Evolutionary conservation across 257 asterid genomes (phyloP), one percentile per base, ranked within the genome.

Genomic region (Fraxinus excelsior): DNA sequence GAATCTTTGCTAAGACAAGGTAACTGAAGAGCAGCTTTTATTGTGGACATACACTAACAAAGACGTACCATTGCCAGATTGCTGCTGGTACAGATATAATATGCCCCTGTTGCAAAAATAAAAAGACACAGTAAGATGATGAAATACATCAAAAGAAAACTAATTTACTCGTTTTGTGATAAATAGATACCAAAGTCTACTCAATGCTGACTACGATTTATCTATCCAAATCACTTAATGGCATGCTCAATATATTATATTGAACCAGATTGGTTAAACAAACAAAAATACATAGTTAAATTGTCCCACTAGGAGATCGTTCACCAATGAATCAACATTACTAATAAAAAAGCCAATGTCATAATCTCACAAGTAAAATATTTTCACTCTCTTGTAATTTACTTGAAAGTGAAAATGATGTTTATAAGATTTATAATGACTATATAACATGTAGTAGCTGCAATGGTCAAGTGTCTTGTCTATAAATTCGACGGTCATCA

Each of bases 31-130:
- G 75, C 13, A 53, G 38, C 31, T 70, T 35, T 21, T 26, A 42
- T 32, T 21, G 21, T 6, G 14, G 46, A 10, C 28, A 1, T 58
- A 12, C 4, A 74, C n/a, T 38, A 80, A 70, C 42, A 83, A n/a
- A 71, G 69, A 31, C 92, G 51, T 90, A 94, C 98, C 96, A 73
- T 93, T 87, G 78, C 97, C 96, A 76, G 91, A 86, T 85, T 87
- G 94, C 76, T 88, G 84, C 86, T 74, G 88, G 88, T 92, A 91
- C 74, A 94, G 71, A 77, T 85, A 86, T 70, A 94, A 77, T 82
- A 94, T 88, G 58, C 97, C 92, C 94, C 99, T 96, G 93, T 76
- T 70, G 76, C 85, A 79, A 74, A 74, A 67, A 76, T 60, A 40
- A 84, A 72, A 68, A 26, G 81, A 62, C 77, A 62, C 77, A 42